A percentile compares a stretch with the other conserved stretches of the same genome.
Evolutionary conservation across 225 moss, liverwort and hornwort species (phyloP).

Genomic region (Thuidium tamariscinum): DNA sequence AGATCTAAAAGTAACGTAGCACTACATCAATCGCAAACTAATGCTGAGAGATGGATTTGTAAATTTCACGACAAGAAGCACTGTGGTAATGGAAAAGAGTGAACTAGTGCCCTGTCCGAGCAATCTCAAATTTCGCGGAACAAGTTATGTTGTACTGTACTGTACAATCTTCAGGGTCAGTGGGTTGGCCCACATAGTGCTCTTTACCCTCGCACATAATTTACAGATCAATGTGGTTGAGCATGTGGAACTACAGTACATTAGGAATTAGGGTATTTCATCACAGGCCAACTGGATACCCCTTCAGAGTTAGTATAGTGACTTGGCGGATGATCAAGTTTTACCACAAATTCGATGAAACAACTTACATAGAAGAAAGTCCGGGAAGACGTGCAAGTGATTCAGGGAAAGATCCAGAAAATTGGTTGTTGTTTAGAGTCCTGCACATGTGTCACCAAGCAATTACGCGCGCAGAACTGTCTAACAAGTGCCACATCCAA

Average conservation of each 20-base stretch:
- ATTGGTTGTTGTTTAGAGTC: neutral
- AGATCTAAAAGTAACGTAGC: neutral
- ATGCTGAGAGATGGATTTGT: neutral
- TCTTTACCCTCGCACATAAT: no score
- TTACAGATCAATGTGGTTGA: neutral
- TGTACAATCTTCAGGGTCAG: neutral
- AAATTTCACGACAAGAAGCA: neutral
- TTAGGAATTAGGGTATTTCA: neutral
- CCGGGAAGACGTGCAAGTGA: neutral
- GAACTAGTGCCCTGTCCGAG: neutral
- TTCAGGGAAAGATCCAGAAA: neutral
- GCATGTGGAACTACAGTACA: no score
- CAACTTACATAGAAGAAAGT: neutral
- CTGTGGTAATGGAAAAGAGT: neutral
- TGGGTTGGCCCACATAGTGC: no score
- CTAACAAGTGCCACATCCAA: neutral
- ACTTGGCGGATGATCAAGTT: neutral
- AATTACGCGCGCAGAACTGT: neutral
- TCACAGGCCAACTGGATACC: neutral
- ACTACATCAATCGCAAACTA: neutral
- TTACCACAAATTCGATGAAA: neutral
- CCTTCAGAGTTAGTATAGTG: neutral
- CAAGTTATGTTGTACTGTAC: neutral
- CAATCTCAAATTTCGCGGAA: neutral
- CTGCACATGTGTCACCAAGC: neutral